phyloP scores from a whole-genome alignment of 331 rosid species.

The Rosa hybrid region DNA sequence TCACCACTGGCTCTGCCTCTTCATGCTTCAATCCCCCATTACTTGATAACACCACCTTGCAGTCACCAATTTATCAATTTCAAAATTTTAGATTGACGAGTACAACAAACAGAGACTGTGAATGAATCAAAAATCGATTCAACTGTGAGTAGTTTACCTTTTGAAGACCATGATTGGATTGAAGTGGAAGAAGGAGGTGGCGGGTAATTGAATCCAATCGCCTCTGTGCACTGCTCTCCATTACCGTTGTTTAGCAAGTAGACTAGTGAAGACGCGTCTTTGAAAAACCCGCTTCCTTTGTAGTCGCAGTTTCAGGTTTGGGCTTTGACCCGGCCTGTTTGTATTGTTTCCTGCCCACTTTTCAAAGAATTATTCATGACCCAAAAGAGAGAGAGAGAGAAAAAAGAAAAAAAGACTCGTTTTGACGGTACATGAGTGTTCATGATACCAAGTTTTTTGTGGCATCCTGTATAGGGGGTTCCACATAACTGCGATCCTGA shows the following conservation, averaged over 20 bases:
- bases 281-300: background rate
- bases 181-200: slow-evolving; percentile 27
- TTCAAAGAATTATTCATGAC: too few relatives aligned
- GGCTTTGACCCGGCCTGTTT: background rate
- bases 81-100: background rate
- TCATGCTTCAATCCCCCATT: slow-evolving; percentile 33
- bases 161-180: slow-evolving; percentile 20
- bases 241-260: background rate
- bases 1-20: slow-evolving; percentile 56
- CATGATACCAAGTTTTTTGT: too few relatives aligned
- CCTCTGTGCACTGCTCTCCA: slow-evolving; percentile 39
- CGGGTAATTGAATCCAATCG: slow-evolving; percentile 38
- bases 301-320: background rate
- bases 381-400: too few relatives aligned
- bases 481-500: too few relatives aligned
- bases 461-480: too few relatives aligned
- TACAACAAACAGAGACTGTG: background rate
- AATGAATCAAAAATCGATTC: background rate
- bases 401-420: too few relatives aligned
- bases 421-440: too few relatives aligned
- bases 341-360: too few relatives aligned
- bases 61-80: slow-evolving; percentile 10
- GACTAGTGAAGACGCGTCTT: background rate
- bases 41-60: slow-evolving; percentile 28
- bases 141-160: slow-evolving; percentile 11